A percentile compares a stretch with the other conserved stretches of the same genome.
Evolutionary conservation across 176 grass and related monocot genomes (phyloP).

Genomic region (Carex littledalei): DNA sequence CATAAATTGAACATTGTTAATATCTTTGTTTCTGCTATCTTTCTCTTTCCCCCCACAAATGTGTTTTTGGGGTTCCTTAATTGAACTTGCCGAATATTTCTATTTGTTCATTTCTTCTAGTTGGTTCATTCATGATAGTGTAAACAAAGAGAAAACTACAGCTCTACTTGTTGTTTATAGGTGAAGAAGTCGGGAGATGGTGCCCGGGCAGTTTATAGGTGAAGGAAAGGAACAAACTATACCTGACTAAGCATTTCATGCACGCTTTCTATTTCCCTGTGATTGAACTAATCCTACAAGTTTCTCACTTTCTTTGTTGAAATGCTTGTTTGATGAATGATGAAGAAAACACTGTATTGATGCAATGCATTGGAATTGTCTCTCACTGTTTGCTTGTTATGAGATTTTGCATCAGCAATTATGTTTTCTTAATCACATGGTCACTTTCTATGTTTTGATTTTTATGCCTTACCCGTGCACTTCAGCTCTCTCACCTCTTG

Average conservation of each 20-base stretch:
- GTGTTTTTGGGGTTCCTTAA: neutral
- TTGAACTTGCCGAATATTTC: neutral
- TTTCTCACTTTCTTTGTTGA: neutral
- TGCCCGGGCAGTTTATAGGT: constrained; percentile 22
- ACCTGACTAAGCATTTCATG: neutral
- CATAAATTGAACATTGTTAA: neutral
- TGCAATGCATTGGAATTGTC: neutral
- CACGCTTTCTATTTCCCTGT: neutral
- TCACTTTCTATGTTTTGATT: neutral
- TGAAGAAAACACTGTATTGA: neutral
- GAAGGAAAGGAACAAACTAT: neutral
- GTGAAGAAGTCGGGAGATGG: constrained; percentile 26
- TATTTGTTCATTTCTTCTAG: neutral
- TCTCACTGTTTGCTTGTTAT: neutral
- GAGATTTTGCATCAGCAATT: neutral
- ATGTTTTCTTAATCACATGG: neutral
- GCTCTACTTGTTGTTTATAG: constrained; percentile 17
- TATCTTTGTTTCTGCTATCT: neutral
- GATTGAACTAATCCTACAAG: neutral
- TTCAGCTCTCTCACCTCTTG: neutral
- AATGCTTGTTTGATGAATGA: neutral
- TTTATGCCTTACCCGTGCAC: neutral
- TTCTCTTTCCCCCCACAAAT: neutral
- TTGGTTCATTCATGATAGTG: neutral
- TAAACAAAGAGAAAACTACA: neutral